Base-by-base conservation (phyloP, 257 asterid genomes). In the Gentiana dahurica region DNA sequence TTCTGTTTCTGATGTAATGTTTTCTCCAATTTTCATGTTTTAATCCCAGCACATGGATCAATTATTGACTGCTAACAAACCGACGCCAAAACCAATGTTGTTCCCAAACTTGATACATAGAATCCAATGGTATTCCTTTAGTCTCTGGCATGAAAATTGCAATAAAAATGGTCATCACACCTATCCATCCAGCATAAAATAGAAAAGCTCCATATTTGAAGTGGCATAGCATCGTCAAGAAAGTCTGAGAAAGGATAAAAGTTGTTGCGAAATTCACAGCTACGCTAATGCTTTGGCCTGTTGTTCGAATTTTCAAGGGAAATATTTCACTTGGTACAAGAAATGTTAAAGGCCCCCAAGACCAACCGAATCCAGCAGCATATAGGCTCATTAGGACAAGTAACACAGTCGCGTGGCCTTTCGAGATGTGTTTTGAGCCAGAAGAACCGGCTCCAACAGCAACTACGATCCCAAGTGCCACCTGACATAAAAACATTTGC, bases 281-380 rank as follows among this genome's bases (percentile, higher is more conserved):
- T 4, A 58, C 12, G 46, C 70, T 65, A 11, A 58, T 65, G 53
- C 70, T 58, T 52, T 66, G 71, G 6, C 70, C 70, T 4, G 50
- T 45, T 13, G 65, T 58, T 46, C 65, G 55, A 6, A 66, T 59
- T 45, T 59, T 59, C 45, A 66, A 0, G 1, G 71, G 65, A 34
- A 66, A 66, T 51, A 66, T 66, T 59, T 66, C 65, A 46, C 71
- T 66, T 0, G 65, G 60, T 34, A 59, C 12, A 0, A 65, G 65
- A 59, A 59, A 58, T 5, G 41, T 24, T 3, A 65, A 24, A 46
- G 70, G 65, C 3, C 65, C 70, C 60, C 70, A 65, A n/a, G 65
- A 58, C 70, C 70, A 58, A 0, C 65, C 65, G 35, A 57, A 65
- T 2, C 60, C 70, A 4, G 65, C 65, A 10, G 65, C 33, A 24